Conservation (phyloP, 768 basidiomycete genomes). For the Boletus pseudo-olivaceus region DNA sequence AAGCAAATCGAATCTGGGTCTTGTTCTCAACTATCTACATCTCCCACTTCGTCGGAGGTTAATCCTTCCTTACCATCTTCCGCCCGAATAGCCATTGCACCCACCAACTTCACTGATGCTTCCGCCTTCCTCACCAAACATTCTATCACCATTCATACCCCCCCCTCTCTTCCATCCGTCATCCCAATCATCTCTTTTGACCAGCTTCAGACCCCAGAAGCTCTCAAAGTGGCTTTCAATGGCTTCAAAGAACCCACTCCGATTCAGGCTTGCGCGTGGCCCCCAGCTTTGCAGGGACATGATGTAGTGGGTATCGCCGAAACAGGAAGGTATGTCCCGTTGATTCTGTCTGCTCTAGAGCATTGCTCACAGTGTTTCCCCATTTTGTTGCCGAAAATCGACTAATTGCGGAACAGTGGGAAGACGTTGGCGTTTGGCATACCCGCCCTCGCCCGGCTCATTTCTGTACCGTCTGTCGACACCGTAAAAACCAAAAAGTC, state of each 20-base stretch:
- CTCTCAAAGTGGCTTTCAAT: slow-evolving; percentile 59
- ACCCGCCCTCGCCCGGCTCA: slow-evolving; percentile 74
- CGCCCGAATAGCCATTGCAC: slow-evolving; percentile 11
- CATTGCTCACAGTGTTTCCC: background rate
- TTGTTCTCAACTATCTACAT: background rate
- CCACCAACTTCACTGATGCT: slow-evolving; percentile 36
- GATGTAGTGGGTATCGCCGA: slow-evolving; percentile 96
- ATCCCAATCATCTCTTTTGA: slow-evolving; percentile 73
- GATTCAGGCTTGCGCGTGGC: slow-evolving; percentile 95
- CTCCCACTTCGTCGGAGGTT: slow-evolving; percentile 1
- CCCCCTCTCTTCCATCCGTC: slow-evolving; percentile 42
- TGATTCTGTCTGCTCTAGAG: background rate
- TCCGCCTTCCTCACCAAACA: slow-evolving; percentile 68
- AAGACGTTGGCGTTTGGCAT: slow-evolving; percentile 97
- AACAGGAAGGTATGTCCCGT: slow-evolving; percentile 70
- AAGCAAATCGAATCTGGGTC: slow-evolving; percentile 1
- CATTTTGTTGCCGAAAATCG: background rate
- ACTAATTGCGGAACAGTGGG: slow-evolving; percentile 49
- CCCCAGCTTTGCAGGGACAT: slow-evolving; percentile 72
- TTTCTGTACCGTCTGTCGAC: slow-evolving; percentile 32
- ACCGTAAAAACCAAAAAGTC: slow-evolving; percentile 27
- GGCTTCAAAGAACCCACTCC: slow-evolving; percentile 88
- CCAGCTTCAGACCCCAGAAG: slow-evolving; percentile 62
- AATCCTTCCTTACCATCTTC: slow-evolving; percentile 18
- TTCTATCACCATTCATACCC: slow-evolving; percentile 66